These are phyloP conservation scores for Neofusicoccum sp. DNA, from an alignment of 2,329 filamentous ascomycete species.

Conservation along the genomic window DNA sequence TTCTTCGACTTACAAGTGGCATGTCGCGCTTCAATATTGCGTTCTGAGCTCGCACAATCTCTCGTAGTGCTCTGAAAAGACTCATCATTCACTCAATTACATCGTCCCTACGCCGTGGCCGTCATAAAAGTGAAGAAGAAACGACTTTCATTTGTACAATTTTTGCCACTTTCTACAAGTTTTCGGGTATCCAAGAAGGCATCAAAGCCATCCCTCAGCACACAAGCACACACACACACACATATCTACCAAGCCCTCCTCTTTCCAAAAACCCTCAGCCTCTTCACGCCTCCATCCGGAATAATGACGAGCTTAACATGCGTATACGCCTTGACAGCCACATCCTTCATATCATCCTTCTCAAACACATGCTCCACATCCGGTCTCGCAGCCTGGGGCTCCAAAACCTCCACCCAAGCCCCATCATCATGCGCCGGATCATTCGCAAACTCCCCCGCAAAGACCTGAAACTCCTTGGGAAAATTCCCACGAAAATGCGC, in stretches of 20 bases:
- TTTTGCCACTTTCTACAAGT: background rate
- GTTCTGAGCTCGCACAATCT: too few relatives aligned
- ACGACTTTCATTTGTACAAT: background rate
- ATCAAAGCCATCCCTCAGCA: background rate
- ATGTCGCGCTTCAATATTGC: too few relatives aligned
- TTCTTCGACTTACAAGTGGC: too few relatives aligned
- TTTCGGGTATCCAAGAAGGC: background rate
- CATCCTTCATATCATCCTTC: slow-evolving; percentile 40
- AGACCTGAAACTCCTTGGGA: slow-evolving; percentile 70
- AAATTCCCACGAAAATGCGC: slow-evolving; percentile 83
- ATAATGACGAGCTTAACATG: slow-evolving; percentile 91
- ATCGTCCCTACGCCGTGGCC: background rate
- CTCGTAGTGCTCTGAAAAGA: too few relatives aligned
- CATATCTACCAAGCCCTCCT: slow-evolving; percentile 20
- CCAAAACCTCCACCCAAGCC: slow-evolving; percentile 66
- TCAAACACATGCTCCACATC: slow-evolving; percentile 70
- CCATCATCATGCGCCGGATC: slow-evolving; percentile 58
- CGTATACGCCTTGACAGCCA: slow-evolving; percentile 63
- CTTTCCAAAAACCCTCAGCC: slow-evolving; percentile 73
- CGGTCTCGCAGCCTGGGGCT: slow-evolving; percentile 66
- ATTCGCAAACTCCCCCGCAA: slow-evolving; percentile 56
- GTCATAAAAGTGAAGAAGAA: background rate
- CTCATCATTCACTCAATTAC: background rate
- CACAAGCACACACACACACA: background rate
- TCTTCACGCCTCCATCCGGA: slow-evolving; percentile 89